Evolutionary conservation across 2,329 filamentous ascomycete species (phyloP).

Genomic region (Xenosphaeropsis pyriputrescens): DNA sequence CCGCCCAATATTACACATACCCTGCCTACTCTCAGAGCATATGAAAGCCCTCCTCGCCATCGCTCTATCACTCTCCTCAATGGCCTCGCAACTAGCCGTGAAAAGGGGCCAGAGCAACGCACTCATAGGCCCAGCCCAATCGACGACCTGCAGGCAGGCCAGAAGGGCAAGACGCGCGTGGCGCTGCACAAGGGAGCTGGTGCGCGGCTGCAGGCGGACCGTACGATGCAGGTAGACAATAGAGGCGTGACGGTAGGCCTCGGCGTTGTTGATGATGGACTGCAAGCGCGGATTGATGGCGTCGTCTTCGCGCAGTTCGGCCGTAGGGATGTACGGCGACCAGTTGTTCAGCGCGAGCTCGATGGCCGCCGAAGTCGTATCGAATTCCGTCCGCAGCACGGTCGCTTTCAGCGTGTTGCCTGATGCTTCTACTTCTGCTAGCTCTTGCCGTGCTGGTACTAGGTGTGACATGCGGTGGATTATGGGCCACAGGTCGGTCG

Average conservation of each 20-base stretch:
- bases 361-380: constrained; percentile 32
- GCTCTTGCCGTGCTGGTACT: constrained; percentile 33
- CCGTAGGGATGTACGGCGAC: constrained; percentile 27
- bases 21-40: constrained; percentile 39
- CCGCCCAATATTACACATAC: constrained; percentile 49
- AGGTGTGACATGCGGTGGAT: constrained; percentile 45
- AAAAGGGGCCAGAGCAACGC: constrained; percentile 52
- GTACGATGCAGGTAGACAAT: constrained; percentile 27
- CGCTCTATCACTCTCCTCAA: constrained; percentile 29
- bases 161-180: constrained; percentile 33
- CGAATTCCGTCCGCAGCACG: constrained; percentile 13
- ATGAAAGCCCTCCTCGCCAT: constrained; percentile 35
- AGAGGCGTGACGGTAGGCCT: constrained; percentile 33
- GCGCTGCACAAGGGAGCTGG: constrained; percentile 34
- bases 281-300: constrained; percentile 9
- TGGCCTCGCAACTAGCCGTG: constrained; percentile 45
- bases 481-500: constrained; percentile 47
- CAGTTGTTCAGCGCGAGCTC: constrained; percentile 38
- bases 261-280: constrained; percentile 27
- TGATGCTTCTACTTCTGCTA: constrained; percentile 27
- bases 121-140: constrained; percentile 42
- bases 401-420: constrained; percentile 20
- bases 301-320: constrained; percentile 1
- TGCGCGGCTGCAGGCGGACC: constrained; percentile 26
- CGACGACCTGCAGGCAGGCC: constrained; percentile 39